A percentile compares a stretch with the other conserved stretches of the same genome.
phyloP scores from a whole-genome alignment of 2,329 filamentous ascomycete genomes.

The Aspergillus intermedius region DNA sequence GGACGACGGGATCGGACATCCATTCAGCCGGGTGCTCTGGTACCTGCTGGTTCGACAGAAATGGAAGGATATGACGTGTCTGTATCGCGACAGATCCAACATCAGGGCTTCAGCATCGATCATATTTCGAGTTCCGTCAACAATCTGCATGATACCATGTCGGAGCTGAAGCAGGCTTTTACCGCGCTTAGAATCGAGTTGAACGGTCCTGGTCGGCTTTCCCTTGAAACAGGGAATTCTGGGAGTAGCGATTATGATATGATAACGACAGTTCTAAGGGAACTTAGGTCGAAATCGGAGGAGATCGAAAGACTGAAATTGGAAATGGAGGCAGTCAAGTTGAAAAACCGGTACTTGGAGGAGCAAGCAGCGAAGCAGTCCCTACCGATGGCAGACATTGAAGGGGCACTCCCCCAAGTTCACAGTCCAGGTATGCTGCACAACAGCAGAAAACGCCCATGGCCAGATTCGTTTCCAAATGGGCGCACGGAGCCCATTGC shows the following conservation, averaged over 20 bases:
- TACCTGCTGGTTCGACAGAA: constrained; percentile 14
- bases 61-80: constrained; percentile 13
- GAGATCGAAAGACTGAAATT: constrained; percentile 34
- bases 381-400: constrained; percentile 4
- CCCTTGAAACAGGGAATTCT: constrained; percentile 13
- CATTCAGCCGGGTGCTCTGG: constrained; percentile 17
- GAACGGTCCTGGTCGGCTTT: constrained; percentile 21
- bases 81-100: constrained; percentile 30
- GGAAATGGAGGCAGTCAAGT: constrained; percentile 32
- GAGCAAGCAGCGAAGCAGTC: constrained; percentile 17
- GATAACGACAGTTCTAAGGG: constrained; percentile 32
- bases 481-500: constrained; percentile 20
- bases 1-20: constrained; percentile 13
- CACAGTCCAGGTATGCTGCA: constrained; percentile 30
- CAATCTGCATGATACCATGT: constrained; percentile 35
- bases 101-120: constrained; percentile 31
- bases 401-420: constrained; percentile 21
- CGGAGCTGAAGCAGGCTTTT: constrained; percentile 34
- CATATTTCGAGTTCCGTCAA: constrained; percentile 34
- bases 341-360: constrained; percentile 30
- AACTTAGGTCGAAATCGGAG: constrained; percentile 33
- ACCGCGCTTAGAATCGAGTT: constrained; percentile 32
- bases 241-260: constrained; percentile 27
- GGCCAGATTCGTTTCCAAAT: constrained; percentile 21
- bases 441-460: constrained; percentile 26